Percentiles rank a stretch among this genome's conserved stretches.
Conservation (phyloP, 2,329 filamentous ascomycete species). For the Coccinonectria pachysandricola region DNA sequence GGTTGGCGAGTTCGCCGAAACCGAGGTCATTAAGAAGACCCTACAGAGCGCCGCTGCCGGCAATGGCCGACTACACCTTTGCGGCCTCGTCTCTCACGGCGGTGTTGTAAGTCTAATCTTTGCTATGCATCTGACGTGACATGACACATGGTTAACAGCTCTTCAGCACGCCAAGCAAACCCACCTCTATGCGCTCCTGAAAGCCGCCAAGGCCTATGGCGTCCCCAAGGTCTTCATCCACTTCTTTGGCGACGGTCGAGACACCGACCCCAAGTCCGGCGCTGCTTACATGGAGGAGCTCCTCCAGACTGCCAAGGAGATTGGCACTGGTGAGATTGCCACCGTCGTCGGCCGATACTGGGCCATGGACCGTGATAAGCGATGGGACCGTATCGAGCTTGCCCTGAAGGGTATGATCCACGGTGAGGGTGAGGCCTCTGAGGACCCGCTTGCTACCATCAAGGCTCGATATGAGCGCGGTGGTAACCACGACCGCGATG, state of each 20-base stretch:
- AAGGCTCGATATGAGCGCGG: constrained; percentile 78
- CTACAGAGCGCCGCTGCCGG: constrained; percentile 74
- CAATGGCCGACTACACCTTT: constrained; percentile 85
- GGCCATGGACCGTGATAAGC: constrained; percentile 99
- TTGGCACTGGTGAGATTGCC: constrained; percentile 77
- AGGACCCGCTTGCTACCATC: constrained; percentile 77
- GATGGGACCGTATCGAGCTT: constrained; percentile 90
- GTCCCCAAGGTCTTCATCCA: constrained; percentile 94
- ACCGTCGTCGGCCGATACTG: constrained; percentile 95
- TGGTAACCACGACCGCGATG: constrained; percentile 64
- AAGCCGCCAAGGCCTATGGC: constrained; percentile 78
- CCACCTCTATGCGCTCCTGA: constrained; percentile 78
- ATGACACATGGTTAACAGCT: constrained; percentile 5
- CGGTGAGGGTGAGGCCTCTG: constrained; percentile 78
- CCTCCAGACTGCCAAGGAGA: constrained; percentile 68
- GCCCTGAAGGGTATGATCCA: constrained; percentile 77
- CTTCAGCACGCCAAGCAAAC: constrained; percentile 84
- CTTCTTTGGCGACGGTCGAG: constrained; percentile 97
- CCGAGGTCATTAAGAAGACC: constrained; percentile 64
- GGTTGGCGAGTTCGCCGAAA: constrained; percentile 67
- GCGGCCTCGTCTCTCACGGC: constrained; percentile 87
- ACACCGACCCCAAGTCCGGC: constrained; percentile 94
- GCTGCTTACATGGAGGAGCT: constrained; percentile 81
- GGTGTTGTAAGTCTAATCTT: constrained; percentile 71
- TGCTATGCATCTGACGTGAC: no score